Evolutionary conservation across 2,329 filamentous ascomycete species (phyloP), one percentile per base, ranked within the genome.

Genomic region (Epichloe bromicola): DNA sequence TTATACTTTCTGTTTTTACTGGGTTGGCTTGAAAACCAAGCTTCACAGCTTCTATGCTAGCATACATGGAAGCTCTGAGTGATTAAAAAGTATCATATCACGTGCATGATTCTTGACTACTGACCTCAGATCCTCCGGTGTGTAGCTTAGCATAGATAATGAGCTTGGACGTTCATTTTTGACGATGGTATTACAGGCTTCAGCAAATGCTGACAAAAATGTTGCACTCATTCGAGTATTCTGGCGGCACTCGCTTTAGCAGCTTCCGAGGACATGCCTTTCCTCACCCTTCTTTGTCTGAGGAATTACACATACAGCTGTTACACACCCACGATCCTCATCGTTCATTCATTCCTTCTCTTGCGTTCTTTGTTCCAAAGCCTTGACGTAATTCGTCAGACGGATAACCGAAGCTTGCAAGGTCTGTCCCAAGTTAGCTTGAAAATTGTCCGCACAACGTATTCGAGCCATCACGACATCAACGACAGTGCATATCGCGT

Each of bases 401-500:
- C 86, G 81, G 68, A 90, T 85, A 52, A 95, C 90, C 46, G 89
- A 88, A 47, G 82, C 78, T 78, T 96, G 90, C 46, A 97, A 78
- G 57, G 87, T 83, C 90, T 95, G 58, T 26, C 26, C 23, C 30
- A 20, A 30, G n/a, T 23, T 19, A 41, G 39, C 39, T 17, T 12
- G 2, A 20, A 8, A 11, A 41, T 20, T 20, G n/a, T 41, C 39
- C n/a, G 17, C 39, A 20, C 10, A 41, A 17, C 17, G 17, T 12
- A 20, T 38, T 38, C 36, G 14, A 19, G 17, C 4, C 39, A 11
- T 14, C 7, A 20, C 12, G 12, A 38, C 36, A n/a, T 14, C 5
- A n/a, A 38, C 5, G n/a, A 6, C 17, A 15, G 8, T 17, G 20
- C 11, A n/a, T 6, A 11, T 20, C 15, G 46, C 30, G 40, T 11